phyloP scores from a whole-genome alignment of 2,329 filamentous ascomycete genomes.

The Penicillium sp. region DNA sequence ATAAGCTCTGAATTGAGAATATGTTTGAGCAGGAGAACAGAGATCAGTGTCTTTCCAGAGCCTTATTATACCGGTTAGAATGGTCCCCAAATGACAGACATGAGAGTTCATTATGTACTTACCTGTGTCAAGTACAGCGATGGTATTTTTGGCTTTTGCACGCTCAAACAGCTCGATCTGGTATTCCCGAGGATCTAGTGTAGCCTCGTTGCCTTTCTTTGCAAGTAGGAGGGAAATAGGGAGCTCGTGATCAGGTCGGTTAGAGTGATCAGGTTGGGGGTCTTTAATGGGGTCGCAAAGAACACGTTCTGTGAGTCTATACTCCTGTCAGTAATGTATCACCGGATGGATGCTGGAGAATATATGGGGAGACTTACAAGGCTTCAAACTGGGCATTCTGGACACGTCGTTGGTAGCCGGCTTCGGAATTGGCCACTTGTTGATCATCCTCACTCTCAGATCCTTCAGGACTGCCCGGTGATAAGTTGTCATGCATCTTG shows the following conservation, averaged over 20 bases:
- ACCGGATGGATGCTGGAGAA: background rate
- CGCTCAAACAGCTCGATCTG: constrained; percentile 86
- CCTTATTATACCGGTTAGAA: constrained; percentile 46
- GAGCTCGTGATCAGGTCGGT: constrained; percentile 42
- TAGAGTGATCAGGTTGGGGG: constrained; percentile 31
- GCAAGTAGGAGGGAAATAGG: constrained; percentile 52
- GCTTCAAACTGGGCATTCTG: constrained; percentile 51
- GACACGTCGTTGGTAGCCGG: constrained; percentile 45
- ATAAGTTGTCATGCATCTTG: background rate
- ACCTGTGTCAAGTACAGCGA: constrained; percentile 92
- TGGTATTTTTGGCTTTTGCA: constrained; percentile 78
- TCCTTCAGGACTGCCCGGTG: constrained; percentile 18
- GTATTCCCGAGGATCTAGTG: constrained; percentile 78
- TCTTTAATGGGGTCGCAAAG: constrained; percentile 40
- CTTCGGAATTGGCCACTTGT: constrained; percentile 14
- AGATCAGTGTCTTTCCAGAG: constrained; percentile 94
- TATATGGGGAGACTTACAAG: constrained; percentile 31
- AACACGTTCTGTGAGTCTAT: constrained; percentile 41
- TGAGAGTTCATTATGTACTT: constrained; percentile 4
- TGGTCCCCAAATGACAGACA: background rate
- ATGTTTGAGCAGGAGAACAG: constrained; percentile 74
- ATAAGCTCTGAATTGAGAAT: constrained; percentile 72
- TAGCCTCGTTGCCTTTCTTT: constrained; percentile 55
- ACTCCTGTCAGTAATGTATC: constrained; percentile 5
- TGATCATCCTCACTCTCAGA: constrained; percentile 30